Evolutionary conservation across 2,329 filamentous ascomycete genomes (phyloP), one percentile per base, ranked within the genome.

Genomic region (Metarhizium brunneum): DNA sequence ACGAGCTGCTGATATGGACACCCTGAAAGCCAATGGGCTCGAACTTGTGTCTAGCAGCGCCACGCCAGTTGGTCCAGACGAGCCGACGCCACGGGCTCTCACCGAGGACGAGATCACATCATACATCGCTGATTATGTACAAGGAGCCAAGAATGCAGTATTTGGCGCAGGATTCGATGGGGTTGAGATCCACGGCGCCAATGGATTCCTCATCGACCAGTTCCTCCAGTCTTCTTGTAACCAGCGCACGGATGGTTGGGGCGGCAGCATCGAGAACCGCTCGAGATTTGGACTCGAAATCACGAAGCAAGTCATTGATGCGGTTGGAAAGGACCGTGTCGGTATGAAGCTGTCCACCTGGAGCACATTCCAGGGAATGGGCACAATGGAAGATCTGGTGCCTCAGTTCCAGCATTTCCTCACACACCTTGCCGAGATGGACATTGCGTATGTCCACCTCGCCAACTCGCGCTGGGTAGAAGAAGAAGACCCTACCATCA

Each of bases 141-240:
- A 73, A 0, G 78, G 80, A 1, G 75, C 78, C 1, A 76, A 76
- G 57, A 76, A 81, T 32, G 32, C 32, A 35, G 79, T 87, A 0
- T 65, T 89, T 3, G 68, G 82, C 14, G 76, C 78, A 18, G 88
- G 88, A 0, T 85, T 86, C 47, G 88, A 92, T 64, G 84, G 83
- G 8, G 82, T 90, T 55, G 87, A 90, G 63, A 68, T 76, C 2
- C 74, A 79, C 18, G 76, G 67, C 3, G 79, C 80, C 2, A 82
- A 84, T 59, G 81, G 83, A 1, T 87, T 86, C 60, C 71, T 88
- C 0, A 69, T 83, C n/a, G 82, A 84, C 54, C 82, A 85, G 56
- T 88, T 87, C 67, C 73, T 81, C 0, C 71, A 75, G 13, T 73
- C 72, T 2, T 71, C 73, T 54, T 16, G n/a, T 18, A 83, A 83